Percentiles rank a stretch among this genome's conserved stretches.
Conservation (phyloP, 2,329 filamentous ascomycete genomes). For the Fusarium paranaense region DNA sequence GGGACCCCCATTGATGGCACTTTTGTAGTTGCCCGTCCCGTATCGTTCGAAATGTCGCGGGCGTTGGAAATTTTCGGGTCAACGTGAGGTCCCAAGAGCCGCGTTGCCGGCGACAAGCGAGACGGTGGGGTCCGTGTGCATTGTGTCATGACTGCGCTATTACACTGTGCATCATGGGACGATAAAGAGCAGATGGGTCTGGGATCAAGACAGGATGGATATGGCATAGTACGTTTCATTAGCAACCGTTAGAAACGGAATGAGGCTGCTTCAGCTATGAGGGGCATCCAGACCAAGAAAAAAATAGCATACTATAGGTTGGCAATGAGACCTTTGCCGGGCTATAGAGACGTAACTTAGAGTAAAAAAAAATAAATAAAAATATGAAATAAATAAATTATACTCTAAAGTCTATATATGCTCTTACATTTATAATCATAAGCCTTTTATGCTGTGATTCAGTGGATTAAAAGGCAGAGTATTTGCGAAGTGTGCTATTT, state of each 20-base stretch:
- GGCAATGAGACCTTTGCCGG: too few species aligned
- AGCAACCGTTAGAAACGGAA: neutral
- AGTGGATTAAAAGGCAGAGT: too few species aligned
- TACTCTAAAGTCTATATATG: too few species aligned
- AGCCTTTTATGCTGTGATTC: too few species aligned
- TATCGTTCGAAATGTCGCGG: slow-evolving; percentile 16
- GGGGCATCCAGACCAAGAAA: too few species aligned
- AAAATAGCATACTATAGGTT: too few species aligned
- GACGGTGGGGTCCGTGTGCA: slow-evolving; percentile 34
- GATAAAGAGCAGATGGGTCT: neutral
- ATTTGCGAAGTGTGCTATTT: too few species aligned
- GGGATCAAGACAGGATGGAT: neutral
- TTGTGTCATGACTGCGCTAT: slow-evolving; percentile 18
- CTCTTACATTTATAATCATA: too few species aligned
- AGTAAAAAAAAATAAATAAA: too few species aligned
- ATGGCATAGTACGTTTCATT: neutral
- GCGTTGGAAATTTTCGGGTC: slow-evolving; percentile 40
- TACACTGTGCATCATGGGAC: slow-evolving; percentile 33
- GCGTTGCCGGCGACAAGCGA: slow-evolving; percentile 43
- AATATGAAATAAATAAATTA: too few species aligned
- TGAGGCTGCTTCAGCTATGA: neutral
- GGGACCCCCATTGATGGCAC: slow-evolving; percentile 41
- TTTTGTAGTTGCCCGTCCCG: slow-evolving; percentile 39
- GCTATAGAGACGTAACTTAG: too few species aligned
- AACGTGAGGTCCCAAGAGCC: slow-evolving; percentile 29